Percentiles rank a stretch among this genome's conserved stretches.
phyloP scores from a whole-genome alignment of 148 eudicot genomes.

The Vaccinium corymbosum region DNA sequence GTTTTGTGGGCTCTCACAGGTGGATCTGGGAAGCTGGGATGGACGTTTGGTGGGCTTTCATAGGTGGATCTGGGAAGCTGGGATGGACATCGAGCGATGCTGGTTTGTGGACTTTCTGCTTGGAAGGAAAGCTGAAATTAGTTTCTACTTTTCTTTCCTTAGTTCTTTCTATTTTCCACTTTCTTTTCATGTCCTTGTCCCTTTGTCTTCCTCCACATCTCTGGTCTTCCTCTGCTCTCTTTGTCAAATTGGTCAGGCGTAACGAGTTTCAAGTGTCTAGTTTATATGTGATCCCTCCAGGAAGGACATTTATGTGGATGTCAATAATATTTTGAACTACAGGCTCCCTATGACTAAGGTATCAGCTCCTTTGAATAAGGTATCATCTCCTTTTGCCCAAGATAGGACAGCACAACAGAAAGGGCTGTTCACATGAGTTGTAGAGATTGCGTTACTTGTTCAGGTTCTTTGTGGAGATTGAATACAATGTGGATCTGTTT shows the following conservation, averaged over 20 bases:
- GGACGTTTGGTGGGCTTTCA: slow-evolving; percentile 9
- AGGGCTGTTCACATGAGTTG: slow-evolving; percentile 1
- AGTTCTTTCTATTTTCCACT: slow-evolving; percentile 9
- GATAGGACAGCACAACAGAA: slow-evolving; percentile 13
- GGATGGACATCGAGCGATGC: slow-evolving; percentile 4
- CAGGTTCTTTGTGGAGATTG: slow-evolving; percentile 12
- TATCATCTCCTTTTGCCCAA: neutral
- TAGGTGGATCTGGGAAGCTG: slow-evolving; percentile 3
- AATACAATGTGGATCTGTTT: neutral
- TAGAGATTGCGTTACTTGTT: slow-evolving; percentile 1
- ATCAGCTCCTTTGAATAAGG: neutral
- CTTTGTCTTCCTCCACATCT: neutral
- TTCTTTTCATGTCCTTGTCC: neutral
- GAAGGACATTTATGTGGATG: slow-evolving; percentile 6
- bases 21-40: slow-evolving; percentile 13
- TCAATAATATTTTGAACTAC: neutral
- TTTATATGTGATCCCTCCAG: slow-evolving; percentile 5
- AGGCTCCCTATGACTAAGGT: neutral
- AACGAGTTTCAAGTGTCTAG: slow-evolving; percentile 9
- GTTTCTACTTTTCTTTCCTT: slow-evolving; percentile 11
- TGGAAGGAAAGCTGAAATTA: slow-evolving; percentile 25
- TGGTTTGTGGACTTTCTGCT: slow-evolving; percentile 17
- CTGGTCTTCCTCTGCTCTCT: neutral
- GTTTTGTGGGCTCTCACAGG: slow-evolving; percentile 21
- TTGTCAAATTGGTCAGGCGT: neutral